These are phyloP conservation scores for Citrullus amarus DNA, from an alignment of 306 rosid species.

Conservation along the genomic window DNA sequence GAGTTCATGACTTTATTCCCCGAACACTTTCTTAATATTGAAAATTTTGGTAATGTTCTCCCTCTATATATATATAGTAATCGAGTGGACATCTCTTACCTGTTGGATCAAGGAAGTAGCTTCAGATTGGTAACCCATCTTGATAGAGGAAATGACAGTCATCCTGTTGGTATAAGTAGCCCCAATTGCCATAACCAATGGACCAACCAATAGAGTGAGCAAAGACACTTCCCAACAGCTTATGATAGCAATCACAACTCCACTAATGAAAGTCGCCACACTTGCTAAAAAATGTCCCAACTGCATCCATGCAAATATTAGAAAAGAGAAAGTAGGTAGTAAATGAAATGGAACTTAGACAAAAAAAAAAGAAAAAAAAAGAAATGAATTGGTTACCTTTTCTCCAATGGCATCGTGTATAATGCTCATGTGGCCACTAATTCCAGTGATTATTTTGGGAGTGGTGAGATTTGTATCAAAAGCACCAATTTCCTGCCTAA, in stretches of 20 bases:
- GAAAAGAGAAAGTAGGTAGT: not conserved
- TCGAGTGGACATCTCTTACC: slow-evolving; percentile 16
- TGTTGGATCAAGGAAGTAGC: slow-evolving; percentile 72
- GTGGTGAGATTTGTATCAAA: slow-evolving; percentile 71
- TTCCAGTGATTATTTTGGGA: slow-evolving; percentile 60
- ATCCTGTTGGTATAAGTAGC: slow-evolving; percentile 72
- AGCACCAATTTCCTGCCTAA: slow-evolving; percentile 73
- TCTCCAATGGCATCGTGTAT: slow-evolving; percentile 84
- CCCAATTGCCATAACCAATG: slow-evolving; percentile 61
- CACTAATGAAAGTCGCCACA: slow-evolving; percentile 57
- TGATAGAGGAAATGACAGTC: slow-evolving; percentile 45
- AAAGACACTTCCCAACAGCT: slow-evolving; percentile 70
- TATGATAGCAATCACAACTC: slow-evolving; percentile 56
- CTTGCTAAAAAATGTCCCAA: slow-evolving; percentile 63
- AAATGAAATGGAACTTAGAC: too few relatives aligned
- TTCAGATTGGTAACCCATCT: slow-evolving; percentile 52
- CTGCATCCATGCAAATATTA: slow-evolving; percentile 20
- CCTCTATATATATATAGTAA: not conserved
- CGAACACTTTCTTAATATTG: not conserved
- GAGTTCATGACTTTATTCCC: too few relatives aligned
- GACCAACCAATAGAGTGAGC: slow-evolving; percentile 54
- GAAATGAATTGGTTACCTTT: slow-evolving; percentile 28
- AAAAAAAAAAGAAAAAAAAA: not conserved
- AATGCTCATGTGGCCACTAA: slow-evolving; percentile 56
- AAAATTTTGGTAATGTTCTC: not conserved